phyloP scores from a whole-genome alignment of 192 early-diverging fungal genomes.

The Coemansia sp. region DNA sequence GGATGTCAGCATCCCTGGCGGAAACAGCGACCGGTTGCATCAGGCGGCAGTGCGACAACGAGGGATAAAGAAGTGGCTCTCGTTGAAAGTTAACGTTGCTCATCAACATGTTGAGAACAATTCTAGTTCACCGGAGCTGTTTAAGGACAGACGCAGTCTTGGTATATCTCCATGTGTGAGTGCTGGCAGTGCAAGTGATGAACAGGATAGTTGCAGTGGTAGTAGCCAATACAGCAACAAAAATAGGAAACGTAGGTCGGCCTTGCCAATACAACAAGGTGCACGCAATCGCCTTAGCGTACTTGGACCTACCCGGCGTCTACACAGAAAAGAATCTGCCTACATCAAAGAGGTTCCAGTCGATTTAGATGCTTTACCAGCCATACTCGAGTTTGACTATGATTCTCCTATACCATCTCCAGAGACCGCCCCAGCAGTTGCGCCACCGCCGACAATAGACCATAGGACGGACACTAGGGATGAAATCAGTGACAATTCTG shows the following conservation, averaged over 20 bases:
- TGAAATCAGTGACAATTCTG: background rate
- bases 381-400: constrained; percentile 11
- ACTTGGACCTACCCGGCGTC: constrained; percentile 1
- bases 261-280: background rate
- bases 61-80: constrained; percentile 44
- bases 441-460: constrained; percentile 11
- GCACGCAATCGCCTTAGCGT: constrained; percentile 9
- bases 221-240: background rate
- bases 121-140: background rate
- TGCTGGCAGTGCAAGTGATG: background rate
- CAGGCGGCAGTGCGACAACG: background rate
- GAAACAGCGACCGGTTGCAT: background rate
- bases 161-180: constrained; percentile 4
- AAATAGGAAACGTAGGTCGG: background rate
- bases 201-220: background rate
- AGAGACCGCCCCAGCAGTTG: background rate
- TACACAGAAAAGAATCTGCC: constrained; percentile 7
- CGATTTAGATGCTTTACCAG: background rate
- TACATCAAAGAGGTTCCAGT: background rate
- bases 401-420: constrained; percentile 8
- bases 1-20: background rate
- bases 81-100: constrained; percentile 15
- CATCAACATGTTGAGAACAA: background rate
- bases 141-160: background rate
- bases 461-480: background rate